phyloP scores from a whole-genome alignment of 1,139 yeast species.

The Pichia sp. region DNA sequence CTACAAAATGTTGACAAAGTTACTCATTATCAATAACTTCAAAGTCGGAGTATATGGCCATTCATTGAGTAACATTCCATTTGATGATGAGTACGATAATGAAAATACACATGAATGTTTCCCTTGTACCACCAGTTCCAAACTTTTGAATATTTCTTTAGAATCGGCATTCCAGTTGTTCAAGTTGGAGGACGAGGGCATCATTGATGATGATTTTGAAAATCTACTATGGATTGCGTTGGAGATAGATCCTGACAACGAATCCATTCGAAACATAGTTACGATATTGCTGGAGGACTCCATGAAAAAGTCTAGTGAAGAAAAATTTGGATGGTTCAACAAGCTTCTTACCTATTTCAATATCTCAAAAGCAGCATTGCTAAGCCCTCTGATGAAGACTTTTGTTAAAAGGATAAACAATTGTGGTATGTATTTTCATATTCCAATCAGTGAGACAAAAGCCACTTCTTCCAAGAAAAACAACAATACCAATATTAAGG shows the following conservation, averaged over 20 bases:
- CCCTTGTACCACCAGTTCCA: slow-evolving; percentile 35
- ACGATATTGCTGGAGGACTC: slow-evolving; percentile 31
- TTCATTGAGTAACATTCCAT: slow-evolving; percentile 25
- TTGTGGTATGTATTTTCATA: slow-evolving; percentile 28
- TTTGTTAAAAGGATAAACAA: slow-evolving; percentile 29
- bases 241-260: slow-evolving; percentile 35
- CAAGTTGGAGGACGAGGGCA: slow-evolving; percentile 30
- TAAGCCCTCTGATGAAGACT: slow-evolving; percentile 27
- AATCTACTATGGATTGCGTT: slow-evolving; percentile 40
- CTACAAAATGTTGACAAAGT: slow-evolving; percentile 25
- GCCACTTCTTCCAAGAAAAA: neutral
- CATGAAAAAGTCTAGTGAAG: slow-evolving; percentile 20
- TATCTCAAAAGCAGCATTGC: slow-evolving; percentile 33
- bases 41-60: slow-evolving; percentile 28
- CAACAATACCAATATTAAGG: neutral
- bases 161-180: slow-evolving; percentile 37
- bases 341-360: slow-evolving; percentile 36
- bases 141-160: slow-evolving; percentile 32
- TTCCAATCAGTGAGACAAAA: slow-evolving; percentile 3
- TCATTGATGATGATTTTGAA: slow-evolving; percentile 33
- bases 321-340: slow-evolving; percentile 34
- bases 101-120: slow-evolving; percentile 32
- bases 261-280: slow-evolving; percentile 27
- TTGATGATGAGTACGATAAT: slow-evolving; percentile 25
- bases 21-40: slow-evolving; percentile 29